Conservation (phyloP, 2,329 filamentous ascomycete species). For the Microsporum ferrugineum region DNA sequence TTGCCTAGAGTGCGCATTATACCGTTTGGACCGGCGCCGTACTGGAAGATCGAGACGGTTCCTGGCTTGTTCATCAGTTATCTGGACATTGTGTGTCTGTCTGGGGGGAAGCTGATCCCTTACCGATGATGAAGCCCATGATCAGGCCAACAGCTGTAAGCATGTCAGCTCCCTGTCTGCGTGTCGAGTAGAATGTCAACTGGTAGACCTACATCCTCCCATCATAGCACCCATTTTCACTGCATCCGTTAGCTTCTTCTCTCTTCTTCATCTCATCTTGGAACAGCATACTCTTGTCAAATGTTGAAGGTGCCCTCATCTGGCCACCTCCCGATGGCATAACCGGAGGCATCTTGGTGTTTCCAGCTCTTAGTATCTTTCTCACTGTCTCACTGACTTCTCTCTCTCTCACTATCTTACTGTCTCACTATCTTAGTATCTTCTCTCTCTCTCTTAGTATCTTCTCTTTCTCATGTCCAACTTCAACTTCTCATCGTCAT, state of each 20-base stretch:
- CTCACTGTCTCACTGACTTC: neutral
- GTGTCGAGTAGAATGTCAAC: neutral
- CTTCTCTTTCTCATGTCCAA: neutral
- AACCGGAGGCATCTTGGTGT: slow-evolving; percentile 43
- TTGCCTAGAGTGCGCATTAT: slow-evolving; percentile 90
- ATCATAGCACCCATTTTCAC: slow-evolving; percentile 99
- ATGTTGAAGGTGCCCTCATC: slow-evolving; percentile 50
- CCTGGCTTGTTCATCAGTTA: slow-evolving; percentile 39
- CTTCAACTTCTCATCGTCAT: neutral
- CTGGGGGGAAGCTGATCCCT: slow-evolving; percentile 16
- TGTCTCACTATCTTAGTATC: neutral
- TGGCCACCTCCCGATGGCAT: slow-evolving; percentile 40
- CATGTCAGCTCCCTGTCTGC: slow-evolving; percentile 11
- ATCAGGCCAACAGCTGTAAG: slow-evolving; percentile 75
- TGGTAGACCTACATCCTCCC: slow-evolving; percentile 68
- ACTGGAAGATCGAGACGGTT: slow-evolving; percentile 88
- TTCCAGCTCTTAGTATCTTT: neutral
- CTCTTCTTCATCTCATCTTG: slow-evolving; percentile 14
- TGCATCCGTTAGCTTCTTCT: slow-evolving; percentile 32
- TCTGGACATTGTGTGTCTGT: too few species aligned
- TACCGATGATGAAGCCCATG: slow-evolving; percentile 97
- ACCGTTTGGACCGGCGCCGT: slow-evolving; percentile 83
- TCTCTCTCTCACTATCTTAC: neutral
- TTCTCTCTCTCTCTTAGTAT: neutral
- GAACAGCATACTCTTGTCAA: slow-evolving; percentile 54